These are phyloP conservation scores for Tetracladium maxilliforme DNA, from an alignment of 2,329 filamentous ascomycete genomes.

Conservation along the genomic window DNA sequence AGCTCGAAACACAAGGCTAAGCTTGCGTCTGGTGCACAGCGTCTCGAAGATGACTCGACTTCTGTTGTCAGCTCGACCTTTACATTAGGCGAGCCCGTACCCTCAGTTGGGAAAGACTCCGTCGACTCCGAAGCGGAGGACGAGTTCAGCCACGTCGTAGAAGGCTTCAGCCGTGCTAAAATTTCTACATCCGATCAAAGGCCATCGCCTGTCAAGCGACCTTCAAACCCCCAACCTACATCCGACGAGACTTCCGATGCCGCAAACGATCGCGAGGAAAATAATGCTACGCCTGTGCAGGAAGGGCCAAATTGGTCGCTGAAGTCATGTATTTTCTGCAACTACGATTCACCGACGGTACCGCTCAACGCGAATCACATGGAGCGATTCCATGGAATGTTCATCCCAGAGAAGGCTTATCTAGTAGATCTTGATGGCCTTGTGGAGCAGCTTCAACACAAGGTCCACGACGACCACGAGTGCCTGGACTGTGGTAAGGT, in stretches of 20 bases:
- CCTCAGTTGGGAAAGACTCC: constrained; percentile 25
- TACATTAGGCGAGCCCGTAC: constrained; percentile 62
- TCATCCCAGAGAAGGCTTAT: constrained; percentile 80
- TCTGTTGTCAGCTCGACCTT: constrained; percentile 87
- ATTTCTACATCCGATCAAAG: constrained; percentile 21
- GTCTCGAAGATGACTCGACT: constrained; percentile 52
- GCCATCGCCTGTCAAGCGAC: constrained; percentile 36
- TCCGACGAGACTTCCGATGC: constrained; percentile 12
- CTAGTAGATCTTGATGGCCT: constrained; percentile 72
- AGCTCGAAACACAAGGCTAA: constrained; percentile 80
- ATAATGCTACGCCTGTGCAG: constrained; percentile 26
- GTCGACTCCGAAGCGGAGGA: constrained; percentile 56
- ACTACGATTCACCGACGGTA: constrained; percentile 63
- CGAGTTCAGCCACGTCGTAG: constrained; percentile 64
- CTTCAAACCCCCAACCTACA: constrained; percentile 32
- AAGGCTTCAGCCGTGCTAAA: constrained; percentile 56
- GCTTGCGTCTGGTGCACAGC: constrained; percentile 28
- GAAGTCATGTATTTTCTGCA: constrained; percentile 74
- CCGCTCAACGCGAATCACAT: constrained; percentile 76
- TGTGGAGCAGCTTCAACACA: constrained; percentile 62
- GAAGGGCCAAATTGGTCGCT: constrained; percentile 9
- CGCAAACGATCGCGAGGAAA: constrained; percentile 14
- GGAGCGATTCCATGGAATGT: constrained; percentile 87
- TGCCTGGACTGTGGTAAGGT: constrained; percentile 81
- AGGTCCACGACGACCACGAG: constrained; percentile 66